phyloP scores from a whole-genome alignment of 441 rosid genomes.

The Croton laevigatus region DNA sequence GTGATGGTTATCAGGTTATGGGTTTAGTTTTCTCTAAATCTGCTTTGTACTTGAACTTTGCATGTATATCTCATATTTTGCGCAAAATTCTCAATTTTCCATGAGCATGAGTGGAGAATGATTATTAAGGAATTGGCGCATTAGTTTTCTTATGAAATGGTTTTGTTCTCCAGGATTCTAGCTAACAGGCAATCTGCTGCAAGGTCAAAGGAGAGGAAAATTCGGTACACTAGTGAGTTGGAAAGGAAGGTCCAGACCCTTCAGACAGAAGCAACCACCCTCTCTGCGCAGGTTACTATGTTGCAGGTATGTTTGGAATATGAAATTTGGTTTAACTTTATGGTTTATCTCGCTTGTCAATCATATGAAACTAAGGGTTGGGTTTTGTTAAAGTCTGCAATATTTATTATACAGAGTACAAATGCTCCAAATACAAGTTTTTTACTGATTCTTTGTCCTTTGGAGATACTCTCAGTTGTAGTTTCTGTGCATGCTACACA shows the following conservation, averaged over 20 bases:
- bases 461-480: neutral
- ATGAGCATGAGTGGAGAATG: neutral
- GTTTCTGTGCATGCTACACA: neutral
- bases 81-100: neutral
- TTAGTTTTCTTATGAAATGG: constrained; percentile 9
- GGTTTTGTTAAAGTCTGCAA: neutral
- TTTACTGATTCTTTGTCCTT: neutral
- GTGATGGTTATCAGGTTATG: neutral
- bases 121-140: neutral
- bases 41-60: neutral
- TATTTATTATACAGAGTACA: neutral
- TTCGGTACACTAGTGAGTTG: constrained; percentile 71
- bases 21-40: neutral
- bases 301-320: constrained; percentile 54
- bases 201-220: constrained; percentile 91
- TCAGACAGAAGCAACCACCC: constrained; percentile 94
- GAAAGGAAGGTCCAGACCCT: constrained; percentile 95
- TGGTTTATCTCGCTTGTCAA: neutral
- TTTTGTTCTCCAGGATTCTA: constrained; percentile 55
- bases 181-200: constrained; percentile 97
- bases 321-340: neutral
- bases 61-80: neutral
- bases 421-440: neutral
- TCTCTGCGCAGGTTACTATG: constrained; percentile 90
- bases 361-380: neutral